A percentile compares a stretch with the other conserved stretches of the same genome.
Conservation (phyloP, 306 rosid species). For the Malus asiatica region DNA sequence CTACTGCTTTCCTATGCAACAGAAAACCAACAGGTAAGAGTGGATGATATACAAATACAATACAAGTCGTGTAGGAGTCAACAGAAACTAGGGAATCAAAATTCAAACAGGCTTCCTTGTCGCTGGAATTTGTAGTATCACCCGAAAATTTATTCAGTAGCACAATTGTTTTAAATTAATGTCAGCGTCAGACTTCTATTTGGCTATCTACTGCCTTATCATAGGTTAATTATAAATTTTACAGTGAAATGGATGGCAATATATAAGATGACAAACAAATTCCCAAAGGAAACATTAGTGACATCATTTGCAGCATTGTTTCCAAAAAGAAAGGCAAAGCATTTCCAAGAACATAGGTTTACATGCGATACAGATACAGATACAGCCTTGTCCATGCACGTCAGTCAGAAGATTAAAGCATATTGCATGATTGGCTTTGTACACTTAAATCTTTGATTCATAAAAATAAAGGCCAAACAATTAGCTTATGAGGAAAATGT, state of each 20-base stretch:
- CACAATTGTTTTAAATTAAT: neutral
- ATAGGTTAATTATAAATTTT: neutral
- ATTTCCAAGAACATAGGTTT: neutral
- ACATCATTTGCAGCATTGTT: neutral
- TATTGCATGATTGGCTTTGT: neutral
- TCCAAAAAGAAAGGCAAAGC: neutral
- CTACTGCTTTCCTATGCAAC: slow-evolving; percentile 57
- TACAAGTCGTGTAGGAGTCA: neutral
- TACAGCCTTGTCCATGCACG: neutral
- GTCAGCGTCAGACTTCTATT: neutral
- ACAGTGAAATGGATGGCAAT: too few relatives aligned
- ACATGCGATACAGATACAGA: neutral
- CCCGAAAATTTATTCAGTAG: neutral
- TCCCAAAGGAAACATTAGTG: too few relatives aligned
- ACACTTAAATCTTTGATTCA: neutral
- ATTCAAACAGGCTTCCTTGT: neutral
- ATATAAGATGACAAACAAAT: too few relatives aligned
- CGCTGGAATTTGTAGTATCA: neutral
- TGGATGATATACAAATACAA: neutral
- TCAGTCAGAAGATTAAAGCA: neutral
- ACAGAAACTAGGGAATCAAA: neutral
- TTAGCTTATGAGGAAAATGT: neutral
- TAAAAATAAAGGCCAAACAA: neutral
- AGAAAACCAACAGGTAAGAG: neutral
- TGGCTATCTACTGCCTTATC: neutral